phyloP scores from a whole-genome alignment of 108 stramenopile genomes.

The Pseudonitzschia multistriata region DNA sequence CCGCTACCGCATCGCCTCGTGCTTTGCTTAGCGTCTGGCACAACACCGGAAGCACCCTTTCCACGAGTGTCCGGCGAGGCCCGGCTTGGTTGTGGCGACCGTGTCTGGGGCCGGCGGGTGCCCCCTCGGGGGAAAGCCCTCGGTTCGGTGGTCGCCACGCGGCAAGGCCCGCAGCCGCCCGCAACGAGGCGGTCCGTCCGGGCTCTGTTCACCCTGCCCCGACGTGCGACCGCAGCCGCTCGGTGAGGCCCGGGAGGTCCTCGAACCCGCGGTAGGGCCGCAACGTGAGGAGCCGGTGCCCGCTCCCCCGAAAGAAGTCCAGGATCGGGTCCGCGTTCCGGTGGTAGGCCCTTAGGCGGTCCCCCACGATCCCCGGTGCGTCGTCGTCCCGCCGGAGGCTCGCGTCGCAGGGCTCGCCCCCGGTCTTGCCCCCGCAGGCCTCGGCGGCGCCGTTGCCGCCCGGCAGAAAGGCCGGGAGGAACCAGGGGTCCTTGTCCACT shows the following conservation, averaged over 20 bases:
- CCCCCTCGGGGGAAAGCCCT: no score
- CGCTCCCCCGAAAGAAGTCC: slow-evolving; percentile 36
- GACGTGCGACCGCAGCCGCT: slow-evolving; percentile 9
- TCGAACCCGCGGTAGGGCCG: slow-evolving; percentile 61
- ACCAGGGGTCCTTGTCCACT: slow-evolving; percentile 55
- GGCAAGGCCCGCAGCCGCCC: no score
- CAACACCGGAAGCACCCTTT: no score
- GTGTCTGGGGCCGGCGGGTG: no score
- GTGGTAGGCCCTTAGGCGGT: slow-evolving; percentile 57
- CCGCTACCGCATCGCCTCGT: no score
- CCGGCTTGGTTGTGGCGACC: no score
- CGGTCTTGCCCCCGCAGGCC: no score
- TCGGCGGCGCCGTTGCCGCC: not conserved
- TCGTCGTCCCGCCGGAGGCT: slow-evolving; percentile 61
- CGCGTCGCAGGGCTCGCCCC: slow-evolving; percentile 31
- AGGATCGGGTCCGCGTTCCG: slow-evolving; percentile 61
- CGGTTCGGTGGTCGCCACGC: no score
- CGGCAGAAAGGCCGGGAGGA: slow-evolving; percentile 67
- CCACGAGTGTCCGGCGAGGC: no score
- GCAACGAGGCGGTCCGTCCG: no score
- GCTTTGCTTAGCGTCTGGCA: no score
- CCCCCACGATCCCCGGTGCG: slow-evolving; percentile 43
- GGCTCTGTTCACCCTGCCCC: no score
- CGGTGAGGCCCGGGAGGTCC: slow-evolving; percentile 41
- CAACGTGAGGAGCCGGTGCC: slow-evolving; percentile 40